phyloP scores from a whole-genome alignment of 148 eudicot genomes.

The Rhododendron ferrugineum region DNA sequence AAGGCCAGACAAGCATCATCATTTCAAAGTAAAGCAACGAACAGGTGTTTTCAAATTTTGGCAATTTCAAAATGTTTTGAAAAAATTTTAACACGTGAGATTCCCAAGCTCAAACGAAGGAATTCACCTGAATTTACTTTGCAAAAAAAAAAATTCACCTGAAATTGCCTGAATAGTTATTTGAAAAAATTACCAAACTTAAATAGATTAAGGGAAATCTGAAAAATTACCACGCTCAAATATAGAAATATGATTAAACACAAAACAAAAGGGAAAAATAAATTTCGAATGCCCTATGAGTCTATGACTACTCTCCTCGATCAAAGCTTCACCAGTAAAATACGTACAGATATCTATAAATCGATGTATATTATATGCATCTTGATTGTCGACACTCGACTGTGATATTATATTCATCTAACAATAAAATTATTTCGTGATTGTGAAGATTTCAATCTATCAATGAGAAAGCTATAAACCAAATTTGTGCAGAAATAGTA shows the following conservation, averaged over 20 bases:
- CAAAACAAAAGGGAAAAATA: not conserved
- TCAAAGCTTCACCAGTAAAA: not conserved
- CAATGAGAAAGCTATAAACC: not conserved
- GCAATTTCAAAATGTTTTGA: not conserved
- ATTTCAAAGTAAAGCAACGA: constrained; percentile 1
- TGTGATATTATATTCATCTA: not conserved
- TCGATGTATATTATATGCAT: not conserved
- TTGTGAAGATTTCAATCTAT: not conserved
- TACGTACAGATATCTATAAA: not conserved
- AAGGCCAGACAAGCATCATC: not conserved
- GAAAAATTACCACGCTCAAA: not conserved
- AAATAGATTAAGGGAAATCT: not conserved
- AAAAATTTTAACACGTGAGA: not conserved
- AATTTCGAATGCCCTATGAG: not conserved
- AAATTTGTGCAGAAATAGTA: not conserved
- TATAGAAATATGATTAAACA: not conserved
- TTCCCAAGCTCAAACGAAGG: not conserved
- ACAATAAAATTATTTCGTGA: not conserved
- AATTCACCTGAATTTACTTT: not conserved
- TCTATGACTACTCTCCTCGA: not conserved
- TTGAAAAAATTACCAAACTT: not conserved
- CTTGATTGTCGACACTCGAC: not conserved
- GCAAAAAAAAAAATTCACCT: not conserved
- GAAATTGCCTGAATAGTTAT: not conserved
- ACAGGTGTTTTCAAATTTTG: not conserved